These are phyloP conservation scores for Styphnolobium japonicum DNA, from an alignment of 306 rosid genomes.

Conservation along the genomic window DNA sequence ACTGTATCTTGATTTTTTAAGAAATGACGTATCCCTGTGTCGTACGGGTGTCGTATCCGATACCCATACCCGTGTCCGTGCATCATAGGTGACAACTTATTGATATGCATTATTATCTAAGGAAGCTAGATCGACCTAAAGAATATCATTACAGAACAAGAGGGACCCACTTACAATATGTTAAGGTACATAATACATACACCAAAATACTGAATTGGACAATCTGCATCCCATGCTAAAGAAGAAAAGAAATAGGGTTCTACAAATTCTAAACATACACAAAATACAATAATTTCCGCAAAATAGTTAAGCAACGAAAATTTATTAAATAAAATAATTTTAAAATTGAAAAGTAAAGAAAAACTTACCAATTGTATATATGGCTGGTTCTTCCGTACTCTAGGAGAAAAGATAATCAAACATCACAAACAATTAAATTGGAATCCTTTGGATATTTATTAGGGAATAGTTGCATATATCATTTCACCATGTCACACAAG, in stretches of 20 bases:
- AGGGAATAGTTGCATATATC: background rate
- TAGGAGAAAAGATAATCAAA: slow-evolving; percentile 36
- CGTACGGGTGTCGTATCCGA: no score
- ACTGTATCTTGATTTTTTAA: no score
- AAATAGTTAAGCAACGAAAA: slow-evolving; percentile 7
- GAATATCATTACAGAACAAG: background rate
- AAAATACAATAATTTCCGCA: background rate
- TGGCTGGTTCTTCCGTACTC: slow-evolving; percentile 87
- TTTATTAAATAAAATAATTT: background rate
- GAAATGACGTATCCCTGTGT: no score
- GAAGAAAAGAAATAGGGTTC: background rate
- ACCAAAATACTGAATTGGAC: background rate
- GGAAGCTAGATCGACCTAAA: background rate
- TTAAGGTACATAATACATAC: background rate
- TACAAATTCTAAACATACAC: slow-evolving; percentile 4
- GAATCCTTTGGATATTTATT: slow-evolving; percentile 12
- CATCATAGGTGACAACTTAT: background rate
- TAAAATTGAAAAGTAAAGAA: background rate
- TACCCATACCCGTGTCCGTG: no score
- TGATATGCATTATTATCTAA: background rate
- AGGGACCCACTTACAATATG: background rate
- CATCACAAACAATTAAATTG: slow-evolving; percentile 34
- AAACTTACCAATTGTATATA: slow-evolving; percentile 79
- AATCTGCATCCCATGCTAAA: background rate
- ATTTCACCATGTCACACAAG: slow-evolving; percentile 3